Conservation (phyloP, 495 filamentous ascomycete species). For the Penicillium canescens region DNA sequence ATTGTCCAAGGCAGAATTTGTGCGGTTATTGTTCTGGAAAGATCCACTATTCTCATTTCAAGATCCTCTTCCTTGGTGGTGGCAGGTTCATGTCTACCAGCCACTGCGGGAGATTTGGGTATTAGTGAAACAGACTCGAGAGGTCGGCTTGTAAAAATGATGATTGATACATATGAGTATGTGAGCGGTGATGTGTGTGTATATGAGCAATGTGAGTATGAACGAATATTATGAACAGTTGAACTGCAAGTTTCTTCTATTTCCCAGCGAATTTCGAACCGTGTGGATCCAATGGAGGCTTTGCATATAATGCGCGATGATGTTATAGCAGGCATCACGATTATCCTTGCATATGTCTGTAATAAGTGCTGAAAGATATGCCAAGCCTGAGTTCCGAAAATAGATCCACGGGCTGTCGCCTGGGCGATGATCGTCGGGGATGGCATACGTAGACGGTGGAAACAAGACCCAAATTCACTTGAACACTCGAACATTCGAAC, state of each 20-base stretch:
- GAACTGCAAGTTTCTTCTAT: too few species aligned
- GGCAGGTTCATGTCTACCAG: conserved; percentile 42
- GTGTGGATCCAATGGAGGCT: not conserved
- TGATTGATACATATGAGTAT: not conserved
- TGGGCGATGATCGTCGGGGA: conserved; percentile 21
- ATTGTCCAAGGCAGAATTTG: conserved; percentile 8
- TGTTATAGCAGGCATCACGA: too few species aligned
- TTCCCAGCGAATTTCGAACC: too few species aligned
- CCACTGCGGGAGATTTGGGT: conserved; percentile 35
- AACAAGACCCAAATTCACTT: too few species aligned
- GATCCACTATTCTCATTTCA: conserved; percentile 31
- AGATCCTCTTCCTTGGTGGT: conserved; percentile 51
- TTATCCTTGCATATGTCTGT: too few species aligned
- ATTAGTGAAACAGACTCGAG: conserved; percentile 24
- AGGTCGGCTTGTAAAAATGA: conserved; percentile 7
- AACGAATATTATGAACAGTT: not conserved
- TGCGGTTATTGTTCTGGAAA: conserved; percentile 34
- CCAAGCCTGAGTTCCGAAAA: conserved; percentile 25
- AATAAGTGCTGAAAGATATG: not conserved
- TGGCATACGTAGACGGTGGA: not conserved
- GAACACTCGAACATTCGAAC: too few species aligned
- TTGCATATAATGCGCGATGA: not conserved
- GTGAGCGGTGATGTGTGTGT: not conserved
- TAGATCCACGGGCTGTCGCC: conserved; percentile 33
- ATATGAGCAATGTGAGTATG: conserved; percentile 10